Percentiles rank a stretch among this genome's conserved stretches.
Evolutionary conservation across 169 alveolate genomes (phyloP).

Genomic region (Plasmodium inui): DNA sequence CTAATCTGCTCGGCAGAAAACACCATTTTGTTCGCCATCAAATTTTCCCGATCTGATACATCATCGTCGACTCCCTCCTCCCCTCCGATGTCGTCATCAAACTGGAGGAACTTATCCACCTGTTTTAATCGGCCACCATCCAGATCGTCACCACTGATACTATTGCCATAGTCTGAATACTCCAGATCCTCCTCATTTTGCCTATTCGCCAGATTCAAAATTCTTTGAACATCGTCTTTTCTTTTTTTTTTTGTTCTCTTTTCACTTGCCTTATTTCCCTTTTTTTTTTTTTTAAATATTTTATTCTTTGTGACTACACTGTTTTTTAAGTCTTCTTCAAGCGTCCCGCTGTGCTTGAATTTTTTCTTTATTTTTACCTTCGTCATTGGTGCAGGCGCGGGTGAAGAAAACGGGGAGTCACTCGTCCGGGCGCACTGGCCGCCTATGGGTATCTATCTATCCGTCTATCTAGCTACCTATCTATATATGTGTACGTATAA

Average conservation of each 20-base stretch:
- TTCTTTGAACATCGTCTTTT: constrained; percentile 29
- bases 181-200: constrained; percentile 46
- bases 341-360: constrained; percentile 12
- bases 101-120: constrained; percentile 51
- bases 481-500: not conserved
- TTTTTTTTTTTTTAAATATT: constrained; percentile 32
- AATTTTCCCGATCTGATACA: constrained; percentile 14
- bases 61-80: constrained; percentile 29
- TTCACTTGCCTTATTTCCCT: constrained; percentile 13
- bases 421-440: not conserved
- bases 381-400: constrained; percentile 1
- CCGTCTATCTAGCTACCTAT: too few species aligned
- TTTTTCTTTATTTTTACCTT: constrained; percentile 35
- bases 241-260: not conserved
- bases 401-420: not conserved
- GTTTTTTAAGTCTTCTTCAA: constrained; percentile 60
- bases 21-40: constrained; percentile 14
- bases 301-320: constrained; percentile 16
- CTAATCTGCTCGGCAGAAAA: not conserved
- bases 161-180: constrained; percentile 25
- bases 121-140: constrained; percentile 6
- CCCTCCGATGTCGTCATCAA: constrained; percentile 66
- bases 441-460: not conserved
- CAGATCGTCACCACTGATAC: not conserved
- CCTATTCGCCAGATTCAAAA: constrained; percentile 42